phyloP scores from a whole-genome alignment of 2,329 filamentous ascomycete species.

The Venturia aucupariae region DNA sequence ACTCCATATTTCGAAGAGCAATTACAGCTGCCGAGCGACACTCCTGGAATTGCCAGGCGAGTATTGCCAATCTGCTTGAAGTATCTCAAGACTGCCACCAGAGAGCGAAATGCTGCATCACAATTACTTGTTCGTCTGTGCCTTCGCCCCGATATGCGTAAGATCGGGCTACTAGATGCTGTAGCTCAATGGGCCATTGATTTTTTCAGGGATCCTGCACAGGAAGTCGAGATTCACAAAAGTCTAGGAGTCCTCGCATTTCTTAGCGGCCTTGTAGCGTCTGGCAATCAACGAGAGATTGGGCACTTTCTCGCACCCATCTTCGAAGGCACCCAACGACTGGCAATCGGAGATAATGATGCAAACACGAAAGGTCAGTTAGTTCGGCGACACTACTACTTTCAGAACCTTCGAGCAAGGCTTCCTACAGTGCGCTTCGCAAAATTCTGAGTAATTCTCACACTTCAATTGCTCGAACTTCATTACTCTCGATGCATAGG shows the following conservation, averaged over 20 bases:
- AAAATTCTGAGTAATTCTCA: not conserved
- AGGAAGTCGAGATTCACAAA: conserved; percentile 53
- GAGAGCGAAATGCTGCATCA: conserved; percentile 84
- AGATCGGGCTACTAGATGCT: conserved; percentile 57
- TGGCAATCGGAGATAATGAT: conserved; percentile 44
- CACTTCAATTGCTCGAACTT: not conserved
- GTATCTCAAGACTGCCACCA: conserved; percentile 67
- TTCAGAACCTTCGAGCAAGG: not conserved
- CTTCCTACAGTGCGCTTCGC: not conserved
- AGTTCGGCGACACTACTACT: not conserved
- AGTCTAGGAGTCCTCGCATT: conserved; percentile 74
- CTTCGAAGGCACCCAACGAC: conserved; percentile 53
- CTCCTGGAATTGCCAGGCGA: conserved; percentile 62
- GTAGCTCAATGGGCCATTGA: conserved; percentile 63
- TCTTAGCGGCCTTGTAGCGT: conserved; percentile 62
- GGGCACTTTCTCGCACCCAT: conserved; percentile 55
- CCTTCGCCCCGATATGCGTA: conserved; percentile 83
- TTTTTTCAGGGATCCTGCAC: conserved; percentile 42
- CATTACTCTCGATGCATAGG: not conserved
- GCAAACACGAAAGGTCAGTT: conserved; percentile 27
- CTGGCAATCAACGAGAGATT: conserved; percentile 67
- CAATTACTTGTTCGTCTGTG: conserved; percentile 69
- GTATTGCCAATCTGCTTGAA: conserved; percentile 61
- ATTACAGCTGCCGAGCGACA: conserved; percentile 47
- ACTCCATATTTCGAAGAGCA: conserved; percentile 26